Base-by-base conservation (phyloP, 1,284 basidiomycete genomes). In the Thecaphora frezii region DNA sequence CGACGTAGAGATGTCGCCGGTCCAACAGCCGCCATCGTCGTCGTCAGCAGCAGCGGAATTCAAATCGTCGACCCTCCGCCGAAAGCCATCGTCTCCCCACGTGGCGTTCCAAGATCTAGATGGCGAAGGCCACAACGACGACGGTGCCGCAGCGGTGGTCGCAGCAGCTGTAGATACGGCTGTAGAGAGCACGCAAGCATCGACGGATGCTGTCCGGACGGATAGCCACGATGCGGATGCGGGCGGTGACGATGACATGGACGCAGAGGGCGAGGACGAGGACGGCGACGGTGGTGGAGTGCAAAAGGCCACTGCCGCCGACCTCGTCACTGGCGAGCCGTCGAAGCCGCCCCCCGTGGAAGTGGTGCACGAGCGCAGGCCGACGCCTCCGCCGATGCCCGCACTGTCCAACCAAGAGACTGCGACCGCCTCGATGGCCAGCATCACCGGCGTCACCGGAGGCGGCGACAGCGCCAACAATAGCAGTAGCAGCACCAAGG, bases 161-260 rank as follows among this genome's bases (percentile, higher is more conserved):
- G 71, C 73, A n/a, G 57, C 46, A 37, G 70, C 69, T 14, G 65
- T 59, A 0, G 73, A 69, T 4, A 57, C 74, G 24, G 74, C 58
- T 14, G 61, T 74, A 9, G 61, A 63, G 22, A 59, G 53, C 25
- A 62, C 52, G n/a, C 55, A 66, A 16, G 59, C 33, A 36, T 4
- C 16, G 33, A 36, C 18, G 33, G 33, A 9, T n/a, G n/a, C n/a
- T n/a, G n/a, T n/a, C n/a, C n/a, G n/a, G n/a, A n/a, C n/a, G n/a
- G n/a, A n/a, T n/a, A n/a, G n/a, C n/a, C n/a, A 67, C 5, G 72
- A 61, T 13, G 70, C 70, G 16, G 68, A 53, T 4, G 76, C 54
- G 3, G 46, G 47, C 5, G 49, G 23, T 7, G 69, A 62, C 14
- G 71, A 66, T 16, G 58, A 48, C 8, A 57, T 59, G 22, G 71